Conservation (phyloP, 176 grass and related monocot species). For the Carex cristatella region DNA sequence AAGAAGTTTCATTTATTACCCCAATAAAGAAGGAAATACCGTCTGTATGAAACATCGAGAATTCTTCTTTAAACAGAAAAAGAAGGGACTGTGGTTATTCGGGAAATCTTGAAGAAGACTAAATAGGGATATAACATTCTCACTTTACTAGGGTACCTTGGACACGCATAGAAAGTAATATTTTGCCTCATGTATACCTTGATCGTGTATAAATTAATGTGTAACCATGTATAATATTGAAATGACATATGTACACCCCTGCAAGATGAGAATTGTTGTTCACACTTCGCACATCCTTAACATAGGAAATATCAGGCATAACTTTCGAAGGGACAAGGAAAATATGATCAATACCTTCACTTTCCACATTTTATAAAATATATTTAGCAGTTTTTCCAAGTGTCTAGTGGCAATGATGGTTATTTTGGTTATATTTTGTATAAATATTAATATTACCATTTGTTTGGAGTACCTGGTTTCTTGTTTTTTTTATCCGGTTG, state of each 20-base stretch:
- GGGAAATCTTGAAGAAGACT: not conserved
- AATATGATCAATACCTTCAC: not conserved
- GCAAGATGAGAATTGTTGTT: not conserved
- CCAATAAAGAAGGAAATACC: not conserved
- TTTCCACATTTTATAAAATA: not conserved
- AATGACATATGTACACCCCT: not conserved
- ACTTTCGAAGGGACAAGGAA: not conserved
- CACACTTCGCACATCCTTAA: not conserved
- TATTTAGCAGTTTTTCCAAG: not conserved
- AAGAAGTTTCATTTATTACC: not conserved
- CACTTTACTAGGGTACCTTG: not conserved
- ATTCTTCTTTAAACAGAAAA: not conserved
- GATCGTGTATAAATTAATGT: not conserved
- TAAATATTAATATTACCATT: not conserved
- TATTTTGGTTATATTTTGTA: not conserved
- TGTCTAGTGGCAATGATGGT: not conserved
- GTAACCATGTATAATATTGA: not conserved
- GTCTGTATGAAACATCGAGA: not conserved
- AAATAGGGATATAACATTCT: not conserved
- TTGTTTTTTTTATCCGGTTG: not conserved
- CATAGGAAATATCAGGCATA: not conserved
- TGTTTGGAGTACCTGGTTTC: not conserved
- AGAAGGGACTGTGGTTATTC: not conserved
- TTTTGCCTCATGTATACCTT: not conserved
- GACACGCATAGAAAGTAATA: not conserved